Conservation (phyloP, 1,284 basidiomycete species). For the Hemileia vastatrix region DNA sequence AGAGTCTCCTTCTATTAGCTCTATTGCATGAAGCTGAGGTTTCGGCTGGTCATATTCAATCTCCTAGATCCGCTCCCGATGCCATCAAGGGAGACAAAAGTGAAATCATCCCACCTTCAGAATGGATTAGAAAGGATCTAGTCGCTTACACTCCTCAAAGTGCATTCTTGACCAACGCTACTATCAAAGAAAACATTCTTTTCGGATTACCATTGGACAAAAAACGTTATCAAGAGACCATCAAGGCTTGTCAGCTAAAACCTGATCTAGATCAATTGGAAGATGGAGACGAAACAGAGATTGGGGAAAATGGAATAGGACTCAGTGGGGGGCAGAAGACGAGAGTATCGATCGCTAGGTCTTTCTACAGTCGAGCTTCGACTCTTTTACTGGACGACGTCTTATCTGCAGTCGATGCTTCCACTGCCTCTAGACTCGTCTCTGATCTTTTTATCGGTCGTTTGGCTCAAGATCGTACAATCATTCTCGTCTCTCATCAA, state of each 20-base stretch:
- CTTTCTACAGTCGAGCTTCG: slow-evolving; percentile 34
- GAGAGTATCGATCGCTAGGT: slow-evolving; percentile 34
- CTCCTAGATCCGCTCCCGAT: slow-evolving; percentile 9
- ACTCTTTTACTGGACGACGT: slow-evolving; percentile 39
- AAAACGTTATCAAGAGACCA: neutral
- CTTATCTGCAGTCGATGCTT: slow-evolving; percentile 9
- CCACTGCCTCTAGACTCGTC: slow-evolving; percentile 13
- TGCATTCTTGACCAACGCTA: slow-evolving; percentile 1
- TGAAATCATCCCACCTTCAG: neutral
- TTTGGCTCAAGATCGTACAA: slow-evolving; percentile 2
- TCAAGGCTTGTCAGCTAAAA: slow-evolving; percentile 9
- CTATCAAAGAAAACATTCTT: slow-evolving; percentile 3
- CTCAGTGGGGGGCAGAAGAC: neutral
- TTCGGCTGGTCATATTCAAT: neutral
- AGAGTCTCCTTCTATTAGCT: slow-evolving; percentile 8
- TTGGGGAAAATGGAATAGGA: neutral
- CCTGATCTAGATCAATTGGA: slow-evolving; percentile 43
- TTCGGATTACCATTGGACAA: neutral
- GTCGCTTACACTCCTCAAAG: slow-evolving; percentile 6
- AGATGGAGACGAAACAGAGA: slow-evolving; percentile 38
- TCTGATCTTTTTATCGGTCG: slow-evolving; percentile 1
- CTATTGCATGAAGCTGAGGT: slow-evolving; percentile 6
- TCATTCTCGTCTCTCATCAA: slow-evolving; percentile 19
- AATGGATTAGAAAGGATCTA: slow-evolving; percentile 1
- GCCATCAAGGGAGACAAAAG: neutral